phyloP scores from a whole-genome alignment of 768 basidiomycete species.

The Podaxis sp. region DNA sequence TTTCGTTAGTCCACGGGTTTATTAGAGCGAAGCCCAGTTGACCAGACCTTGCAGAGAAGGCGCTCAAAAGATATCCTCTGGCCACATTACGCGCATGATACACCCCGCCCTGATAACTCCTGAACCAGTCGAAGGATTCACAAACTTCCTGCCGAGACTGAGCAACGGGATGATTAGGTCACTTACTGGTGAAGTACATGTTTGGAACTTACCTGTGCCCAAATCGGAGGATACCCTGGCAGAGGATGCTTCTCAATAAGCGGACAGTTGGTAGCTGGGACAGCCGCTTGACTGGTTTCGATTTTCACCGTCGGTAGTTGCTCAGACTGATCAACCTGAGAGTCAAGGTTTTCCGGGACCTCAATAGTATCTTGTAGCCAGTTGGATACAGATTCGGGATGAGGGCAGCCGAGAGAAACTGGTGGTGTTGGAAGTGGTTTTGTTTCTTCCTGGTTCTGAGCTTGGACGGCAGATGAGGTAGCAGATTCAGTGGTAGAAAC shows the following conservation, averaged over 20 bases:
- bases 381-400: background rate
- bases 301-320: background rate
- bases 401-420: background rate
- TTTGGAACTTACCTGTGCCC: conserved; percentile 38
- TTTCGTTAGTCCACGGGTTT: conserved; percentile 8
- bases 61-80: conserved; percentile 77
- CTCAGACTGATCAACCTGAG: background rate
- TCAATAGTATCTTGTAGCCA: background rate
- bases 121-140: conserved; percentile 74
- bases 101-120: conserved; percentile 79
- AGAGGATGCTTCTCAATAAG: conserved; percentile 19
- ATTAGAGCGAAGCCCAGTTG: background rate
- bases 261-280: background rate
- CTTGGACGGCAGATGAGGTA: too few species aligned
- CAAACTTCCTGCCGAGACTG: conserved; percentile 86
- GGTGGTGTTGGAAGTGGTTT: background rate
- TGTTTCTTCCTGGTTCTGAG: background rate
- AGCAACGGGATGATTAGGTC: conserved; percentile 9
- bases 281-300: background rate
- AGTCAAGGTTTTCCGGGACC: background rate
- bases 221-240: conserved; percentile 37
- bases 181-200: background rate
- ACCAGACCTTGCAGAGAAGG: conserved; percentile 58
- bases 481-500: too few species aligned
- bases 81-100: conserved; percentile 61